Evolutionary conservation across 2,329 filamentous ascomycete genomes (phyloP).

Genomic region (Botrytis medusae): DNA sequence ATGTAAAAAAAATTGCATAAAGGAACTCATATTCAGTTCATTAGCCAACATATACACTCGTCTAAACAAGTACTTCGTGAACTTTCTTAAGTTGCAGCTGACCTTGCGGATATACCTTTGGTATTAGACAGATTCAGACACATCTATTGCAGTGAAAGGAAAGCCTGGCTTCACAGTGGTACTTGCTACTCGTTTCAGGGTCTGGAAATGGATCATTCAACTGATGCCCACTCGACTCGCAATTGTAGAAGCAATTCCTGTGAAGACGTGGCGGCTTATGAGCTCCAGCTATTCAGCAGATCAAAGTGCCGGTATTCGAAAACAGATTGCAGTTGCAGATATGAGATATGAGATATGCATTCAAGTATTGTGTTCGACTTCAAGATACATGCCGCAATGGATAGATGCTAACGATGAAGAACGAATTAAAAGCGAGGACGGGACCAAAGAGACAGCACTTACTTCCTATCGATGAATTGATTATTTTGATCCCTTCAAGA

Average conservation of each 20-base stretch:
- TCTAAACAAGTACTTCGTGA: neutral
- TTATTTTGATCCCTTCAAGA: neutral
- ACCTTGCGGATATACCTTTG: neutral
- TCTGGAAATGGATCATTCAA: neutral
- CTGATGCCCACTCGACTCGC: neutral
- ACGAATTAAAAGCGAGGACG: neutral
- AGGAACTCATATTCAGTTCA: neutral
- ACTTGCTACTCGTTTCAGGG: neutral
- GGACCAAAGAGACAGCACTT: neutral
- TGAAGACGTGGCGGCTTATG: neutral
- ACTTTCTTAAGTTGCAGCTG: neutral
- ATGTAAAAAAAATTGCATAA: neutral
- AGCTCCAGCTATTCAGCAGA: neutral
- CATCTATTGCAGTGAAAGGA: neutral
- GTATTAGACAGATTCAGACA: too few relatives aligned
- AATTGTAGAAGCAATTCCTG: neutral
- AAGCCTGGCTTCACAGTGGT: neutral
- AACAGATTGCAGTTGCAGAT: neutral
- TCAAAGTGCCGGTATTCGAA: neutral
- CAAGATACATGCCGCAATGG: neutral
- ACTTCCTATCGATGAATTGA: neutral
- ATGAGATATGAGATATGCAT: neutral
- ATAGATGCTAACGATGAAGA: neutral
- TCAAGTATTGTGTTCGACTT: neutral
- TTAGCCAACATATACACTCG: neutral